Conservation (phyloP, 176 grass and related monocot genomes). For the Neostapfia colusana region DNA sequence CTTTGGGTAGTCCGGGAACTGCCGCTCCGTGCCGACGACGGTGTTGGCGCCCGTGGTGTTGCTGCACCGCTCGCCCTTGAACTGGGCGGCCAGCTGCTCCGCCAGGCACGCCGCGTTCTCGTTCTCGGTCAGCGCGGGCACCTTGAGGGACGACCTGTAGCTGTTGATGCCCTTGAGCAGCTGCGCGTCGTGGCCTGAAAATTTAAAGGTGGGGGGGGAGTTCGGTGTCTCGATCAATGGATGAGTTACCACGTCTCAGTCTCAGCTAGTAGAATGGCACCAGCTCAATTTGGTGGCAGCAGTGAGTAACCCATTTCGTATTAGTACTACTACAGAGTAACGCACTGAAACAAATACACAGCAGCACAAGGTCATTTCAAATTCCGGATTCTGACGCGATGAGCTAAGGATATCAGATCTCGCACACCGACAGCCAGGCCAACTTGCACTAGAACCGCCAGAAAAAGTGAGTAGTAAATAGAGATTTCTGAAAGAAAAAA, state of each 20-base stretch:
- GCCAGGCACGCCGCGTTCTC: conserved; percentile 75
- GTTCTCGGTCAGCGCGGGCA: conserved; percentile 70
- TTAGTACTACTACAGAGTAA: too few relatives aligned
- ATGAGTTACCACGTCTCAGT: too few relatives aligned
- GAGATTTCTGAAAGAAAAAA: background rate
- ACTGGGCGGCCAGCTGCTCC: conserved; percentile 74
- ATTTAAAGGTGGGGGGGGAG: too few relatives aligned
- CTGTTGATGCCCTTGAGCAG: conserved; percentile 89
- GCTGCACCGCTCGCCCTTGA: conserved; percentile 74
- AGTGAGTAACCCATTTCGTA: too few relatives aligned
- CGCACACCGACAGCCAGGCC: background rate
- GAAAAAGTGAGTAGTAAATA: too few relatives aligned
- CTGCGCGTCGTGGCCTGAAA: conserved; percentile 56
- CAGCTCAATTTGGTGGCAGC: too few relatives aligned
- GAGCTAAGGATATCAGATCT: conserved; percentile 28
- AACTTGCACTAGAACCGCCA: too few relatives aligned
- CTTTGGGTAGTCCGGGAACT: conserved; percentile 74
- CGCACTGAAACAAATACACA: too few relatives aligned
- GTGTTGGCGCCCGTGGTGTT: conserved; percentile 90
- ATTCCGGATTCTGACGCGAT: background rate
- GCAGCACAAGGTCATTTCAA: background rate
- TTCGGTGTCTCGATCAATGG: background rate
- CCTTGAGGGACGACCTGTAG: conserved; percentile 71
- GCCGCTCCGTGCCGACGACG: conserved; percentile 74
- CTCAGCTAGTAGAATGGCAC: too few relatives aligned